Evolutionary conservation across 208 protist genomes (phyloP), one percentile per base, ranked within the genome.

Genomic region (Trypanosomatidae sp.): DNA sequence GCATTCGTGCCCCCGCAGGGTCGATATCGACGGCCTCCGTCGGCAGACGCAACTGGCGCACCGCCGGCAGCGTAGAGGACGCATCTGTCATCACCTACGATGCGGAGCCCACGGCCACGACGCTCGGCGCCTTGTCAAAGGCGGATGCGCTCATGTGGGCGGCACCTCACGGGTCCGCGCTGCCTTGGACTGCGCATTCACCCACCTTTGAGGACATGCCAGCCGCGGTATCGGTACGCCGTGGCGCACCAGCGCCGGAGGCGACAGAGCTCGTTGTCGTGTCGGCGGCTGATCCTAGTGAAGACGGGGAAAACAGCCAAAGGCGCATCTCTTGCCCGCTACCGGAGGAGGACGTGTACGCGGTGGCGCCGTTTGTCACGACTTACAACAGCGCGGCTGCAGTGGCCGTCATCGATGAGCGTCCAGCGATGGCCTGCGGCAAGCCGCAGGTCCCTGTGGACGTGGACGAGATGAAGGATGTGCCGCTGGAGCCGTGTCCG

Each of bases 401-500:
- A 15, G 25, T 55, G 5, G n/a, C 55, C 53, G 36, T 59, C 13
- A 39, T 77, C n/a, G 72, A 84, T 39, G 75, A 79, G 28, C 59
- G 28, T 55, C 73, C 71, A 22, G 73, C 75, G 13, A 66, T 78
- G 22, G 81, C 74, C 8, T 77, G 58, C 46, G 71, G 74, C 62
- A 78, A 33, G 71, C 74, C 55, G 58, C 72, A 58, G 65, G n/a
- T 70, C 36, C 66, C 74, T 1, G 65, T 52, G 19, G 70, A 39
- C 0, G 62, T 49, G 47, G 68, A 71, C 5, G 64, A 69, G 53
- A 74, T 47, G 74, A 68, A 74, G 52, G 80, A 89, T 19, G 73
- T 87, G 43, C 36, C 47, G 65, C 77, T 93, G n/a, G 79, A 73
- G 73, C 82, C 85, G 28, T 96, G 91, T 69, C 85, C 86, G 9